phyloP scores from a whole-genome alignment of 805 yeast species.

The Candida takata region DNA sequence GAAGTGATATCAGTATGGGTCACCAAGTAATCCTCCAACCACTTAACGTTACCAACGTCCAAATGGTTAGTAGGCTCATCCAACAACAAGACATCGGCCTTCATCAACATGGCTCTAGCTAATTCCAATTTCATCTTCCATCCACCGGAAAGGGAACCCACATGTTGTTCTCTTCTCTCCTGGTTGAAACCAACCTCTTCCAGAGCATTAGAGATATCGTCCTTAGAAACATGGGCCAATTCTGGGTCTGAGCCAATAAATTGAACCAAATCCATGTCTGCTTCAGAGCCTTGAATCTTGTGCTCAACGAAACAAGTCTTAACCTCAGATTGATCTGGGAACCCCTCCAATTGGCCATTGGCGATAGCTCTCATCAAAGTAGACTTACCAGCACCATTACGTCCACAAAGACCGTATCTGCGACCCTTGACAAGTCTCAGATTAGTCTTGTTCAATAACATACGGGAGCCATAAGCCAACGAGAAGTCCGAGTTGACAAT shows the following conservation, averaged over 20 bases:
- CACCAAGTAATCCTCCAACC: slow-evolving; percentile 86
- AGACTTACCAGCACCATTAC: slow-evolving; percentile 98
- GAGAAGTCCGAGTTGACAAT: slow-evolving; percentile 94
- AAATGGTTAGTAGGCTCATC: slow-evolving; percentile 99
- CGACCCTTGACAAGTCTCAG: slow-evolving; percentile 87
- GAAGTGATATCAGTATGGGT: slow-evolving; percentile 86
- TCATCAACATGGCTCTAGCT: slow-evolving; percentile 98
- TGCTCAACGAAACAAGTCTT: slow-evolving; percentile 97
- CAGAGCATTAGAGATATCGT: slow-evolving; percentile 70
- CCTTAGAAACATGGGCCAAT: slow-evolving; percentile 51
- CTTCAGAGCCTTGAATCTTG: slow-evolving; percentile 91
- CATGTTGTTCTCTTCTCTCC: slow-evolving; percentile 82
- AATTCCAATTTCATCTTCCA: slow-evolving; percentile 98
- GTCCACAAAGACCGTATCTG: slow-evolving; percentile 95
- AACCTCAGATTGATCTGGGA: slow-evolving; percentile 82
- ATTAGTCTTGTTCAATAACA: slow-evolving; percentile 90
- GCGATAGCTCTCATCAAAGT: slow-evolving; percentile 96
- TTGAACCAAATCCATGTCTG: slow-evolving; percentile 78
- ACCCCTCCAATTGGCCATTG: slow-evolving; percentile 94
- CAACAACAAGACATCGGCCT: slow-evolving; percentile 86
- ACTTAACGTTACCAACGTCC: slow-evolving; percentile 88
- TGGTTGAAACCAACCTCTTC: slow-evolving; percentile 87
- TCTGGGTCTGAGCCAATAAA: slow-evolving; percentile 91
- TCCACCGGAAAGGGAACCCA: slow-evolving; percentile 95
- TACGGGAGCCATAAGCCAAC: slow-evolving; percentile 94